phyloP scores from a whole-genome alignment of 139 green algal genomes.

The Micractinium sp. region DNA sequence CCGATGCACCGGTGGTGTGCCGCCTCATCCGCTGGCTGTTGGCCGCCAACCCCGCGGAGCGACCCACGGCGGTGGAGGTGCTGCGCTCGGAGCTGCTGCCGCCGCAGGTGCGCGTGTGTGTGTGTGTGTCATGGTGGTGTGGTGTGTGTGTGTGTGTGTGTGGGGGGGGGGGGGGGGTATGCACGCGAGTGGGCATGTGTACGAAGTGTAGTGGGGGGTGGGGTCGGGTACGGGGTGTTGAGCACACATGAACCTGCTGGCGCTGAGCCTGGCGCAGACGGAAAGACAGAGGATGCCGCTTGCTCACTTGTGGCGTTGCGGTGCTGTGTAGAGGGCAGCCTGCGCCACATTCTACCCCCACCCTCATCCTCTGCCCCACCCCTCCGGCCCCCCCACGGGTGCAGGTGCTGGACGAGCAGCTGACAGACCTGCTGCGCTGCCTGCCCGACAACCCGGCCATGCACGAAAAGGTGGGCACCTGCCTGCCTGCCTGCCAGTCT shows the following conservation, averaged over 20 bases:
- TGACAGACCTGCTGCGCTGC: conserved; percentile 84
- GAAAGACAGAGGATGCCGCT: too few species aligned
- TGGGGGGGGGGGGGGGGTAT: neutral
- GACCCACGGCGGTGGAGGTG: conserved; percentile 79
- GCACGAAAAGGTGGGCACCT: conserved; percentile 55
- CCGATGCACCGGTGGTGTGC: conserved; percentile 58
- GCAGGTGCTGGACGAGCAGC: conserved; percentile 84
- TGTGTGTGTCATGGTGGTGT: too few species aligned
- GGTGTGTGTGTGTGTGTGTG: neutral
- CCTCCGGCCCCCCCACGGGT: too few species aligned
- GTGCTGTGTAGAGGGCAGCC: too few species aligned
- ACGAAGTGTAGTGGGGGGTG: neutral
- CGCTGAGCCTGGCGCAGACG: neutral
- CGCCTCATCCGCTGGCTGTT: conserved; percentile 77
- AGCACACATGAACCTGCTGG: neutral
- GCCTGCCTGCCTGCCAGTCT: neutral
- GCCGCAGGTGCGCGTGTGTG: conserved; percentile 26
- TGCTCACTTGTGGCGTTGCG: too few species aligned
- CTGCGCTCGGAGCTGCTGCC: conserved; percentile 82
- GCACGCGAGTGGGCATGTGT: too few species aligned
- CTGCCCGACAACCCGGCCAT: conserved; percentile 75
- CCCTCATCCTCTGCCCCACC: neutral
- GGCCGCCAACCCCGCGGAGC: conserved; percentile 69
- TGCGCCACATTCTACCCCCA: too few species aligned
- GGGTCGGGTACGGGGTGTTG: neutral